These are phyloP conservation scores for Recurvomyces mirabilis DNA, from an alignment of 495 filamentous ascomycete species.

Conservation along the genomic window DNA sequence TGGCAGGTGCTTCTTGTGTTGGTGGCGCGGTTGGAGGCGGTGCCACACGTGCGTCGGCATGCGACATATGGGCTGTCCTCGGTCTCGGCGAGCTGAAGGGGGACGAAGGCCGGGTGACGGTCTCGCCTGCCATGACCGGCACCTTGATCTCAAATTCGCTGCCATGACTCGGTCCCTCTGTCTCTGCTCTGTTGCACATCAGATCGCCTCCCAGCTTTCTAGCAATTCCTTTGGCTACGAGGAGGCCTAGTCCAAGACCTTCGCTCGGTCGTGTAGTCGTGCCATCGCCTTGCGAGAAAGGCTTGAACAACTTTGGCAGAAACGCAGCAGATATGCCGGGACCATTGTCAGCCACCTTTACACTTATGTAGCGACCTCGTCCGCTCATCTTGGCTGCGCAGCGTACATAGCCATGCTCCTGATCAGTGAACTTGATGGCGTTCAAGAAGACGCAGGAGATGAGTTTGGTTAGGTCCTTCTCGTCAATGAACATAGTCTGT, in stretches of 20 bases:
- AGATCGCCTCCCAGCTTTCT: constrained; percentile 68
- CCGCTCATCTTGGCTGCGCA: constrained; percentile 43
- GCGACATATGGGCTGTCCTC: neutral
- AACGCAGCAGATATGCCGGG: constrained; percentile 62
- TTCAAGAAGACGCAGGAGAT: constrained; percentile 67
- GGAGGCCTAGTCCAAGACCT: constrained; percentile 60
- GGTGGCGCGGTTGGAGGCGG: too few species aligned
- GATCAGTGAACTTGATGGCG: constrained; percentile 69
- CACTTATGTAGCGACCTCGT: constrained; percentile 44
- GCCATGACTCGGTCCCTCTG: constrained; percentile 53
- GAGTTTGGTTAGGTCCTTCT: constrained; percentile 61
- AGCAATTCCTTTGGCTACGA: constrained; percentile 67
- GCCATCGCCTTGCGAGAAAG: constrained; percentile 61
- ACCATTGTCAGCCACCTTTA: constrained; percentile 58
- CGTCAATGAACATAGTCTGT: constrained; percentile 55
- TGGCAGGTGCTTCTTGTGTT: constrained; percentile 7
- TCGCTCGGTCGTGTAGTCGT: constrained; percentile 62
- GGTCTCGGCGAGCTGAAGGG: constrained; percentile 29
- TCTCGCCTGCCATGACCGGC: constrained; percentile 43
- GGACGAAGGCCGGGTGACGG: constrained; percentile 26
- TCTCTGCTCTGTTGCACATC: constrained; percentile 55
- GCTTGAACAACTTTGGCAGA: constrained; percentile 60
- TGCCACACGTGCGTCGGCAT: neutral
- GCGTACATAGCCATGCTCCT: constrained; percentile 45
- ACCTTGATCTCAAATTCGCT: constrained; percentile 67